phyloP scores from a whole-genome alignment of 495 filamentous ascomycete genomes.

The Podospora pseudopauciseta region DNA sequence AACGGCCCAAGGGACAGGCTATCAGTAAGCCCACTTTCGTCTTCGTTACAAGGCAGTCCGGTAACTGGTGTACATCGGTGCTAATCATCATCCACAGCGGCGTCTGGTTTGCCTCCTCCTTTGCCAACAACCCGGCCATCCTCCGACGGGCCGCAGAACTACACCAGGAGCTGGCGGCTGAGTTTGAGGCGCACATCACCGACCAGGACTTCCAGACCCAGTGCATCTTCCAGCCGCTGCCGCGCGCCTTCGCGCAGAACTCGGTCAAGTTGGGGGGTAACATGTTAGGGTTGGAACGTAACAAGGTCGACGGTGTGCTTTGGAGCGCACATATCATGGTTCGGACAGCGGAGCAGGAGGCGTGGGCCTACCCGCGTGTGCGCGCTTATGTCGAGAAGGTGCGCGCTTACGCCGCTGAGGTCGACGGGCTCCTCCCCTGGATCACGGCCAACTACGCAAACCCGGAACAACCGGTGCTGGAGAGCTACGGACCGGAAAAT shows the following conservation, averaged over 20 bases:
- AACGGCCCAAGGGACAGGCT: not conserved
- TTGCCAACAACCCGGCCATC: constrained; percentile 29
- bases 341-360: constrained; percentile 24
- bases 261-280: constrained; percentile 49
- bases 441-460: constrained; percentile 42
- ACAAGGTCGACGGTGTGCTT: constrained; percentile 30
- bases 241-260: constrained; percentile 34
- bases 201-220: constrained; percentile 38
- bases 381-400: constrained; percentile 16
- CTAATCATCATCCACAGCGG: constrained; percentile 15
- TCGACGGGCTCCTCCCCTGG: constrained; percentile 25
- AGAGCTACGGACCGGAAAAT: constrained; percentile 48
- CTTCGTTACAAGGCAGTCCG: not conserved
- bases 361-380: constrained; percentile 12
- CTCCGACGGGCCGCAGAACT: constrained; percentile 22
- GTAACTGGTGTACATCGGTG: not conserved
- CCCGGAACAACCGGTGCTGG: constrained; percentile 39
- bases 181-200: constrained; percentile 20
- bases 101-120: constrained; percentile 27
- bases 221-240: constrained; percentile 49
- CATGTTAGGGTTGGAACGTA: constrained; percentile 45
- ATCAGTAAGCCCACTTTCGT: not conserved
- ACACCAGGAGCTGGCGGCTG: constrained; percentile 21
- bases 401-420: constrained; percentile 13
- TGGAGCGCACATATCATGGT: constrained; percentile 17